Base-by-base conservation (phyloP, 2,329 filamentous ascomycete genomes). In the Chaetoscypha palmicola region DNA sequence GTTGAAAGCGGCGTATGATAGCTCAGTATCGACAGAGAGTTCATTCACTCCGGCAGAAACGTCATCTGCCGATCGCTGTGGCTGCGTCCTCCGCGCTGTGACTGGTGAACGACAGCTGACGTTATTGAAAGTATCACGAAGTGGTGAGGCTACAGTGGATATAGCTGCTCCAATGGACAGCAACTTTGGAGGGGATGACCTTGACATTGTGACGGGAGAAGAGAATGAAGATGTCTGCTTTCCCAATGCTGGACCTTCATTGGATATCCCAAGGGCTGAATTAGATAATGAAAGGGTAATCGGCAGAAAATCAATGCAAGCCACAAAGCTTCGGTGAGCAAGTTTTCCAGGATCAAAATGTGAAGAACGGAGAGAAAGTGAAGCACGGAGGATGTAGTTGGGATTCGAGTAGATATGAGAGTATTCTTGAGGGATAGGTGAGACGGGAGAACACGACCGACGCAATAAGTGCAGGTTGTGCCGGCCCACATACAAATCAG, bases 101-200 rank as follows among this genome's bases (percentile, higher is more conserved):
- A 58, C 42, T 2, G 63, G 63, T 19, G 63, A 64, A 4, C 59
- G 58, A 42, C 59, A 63, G 41, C 53, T 60, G 10, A 62, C 48
- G 11, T 59, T 51, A 19, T 63, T 49, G 23, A 64, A 62, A 34
- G 42, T 55, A 32, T 52, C 55, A 30, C 59, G 53, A 5, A 62
- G 55, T 51, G 43, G 61, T 50, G 50, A 63, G 51, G 51, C 57
- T 51, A 38, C 50, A 46, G 51, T 57, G 47, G 47, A 57, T 38
- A 57, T 57, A 36, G 52, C 51, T 11, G 31, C 48, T 37, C 54
- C 53, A 31, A 53, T 43, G 26, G 30, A 35, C n/a, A 52, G 53
- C n/a, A n/a, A n/a, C n/a, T n/a, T n/a, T 3, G 50, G 40, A 16
- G 45, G 38, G 11, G 48, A 40, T 32, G 48, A 50, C 31, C 48